phyloP scores from a whole-genome alignment of 202 grass and related monocot species.

The Carex arenaria region DNA sequence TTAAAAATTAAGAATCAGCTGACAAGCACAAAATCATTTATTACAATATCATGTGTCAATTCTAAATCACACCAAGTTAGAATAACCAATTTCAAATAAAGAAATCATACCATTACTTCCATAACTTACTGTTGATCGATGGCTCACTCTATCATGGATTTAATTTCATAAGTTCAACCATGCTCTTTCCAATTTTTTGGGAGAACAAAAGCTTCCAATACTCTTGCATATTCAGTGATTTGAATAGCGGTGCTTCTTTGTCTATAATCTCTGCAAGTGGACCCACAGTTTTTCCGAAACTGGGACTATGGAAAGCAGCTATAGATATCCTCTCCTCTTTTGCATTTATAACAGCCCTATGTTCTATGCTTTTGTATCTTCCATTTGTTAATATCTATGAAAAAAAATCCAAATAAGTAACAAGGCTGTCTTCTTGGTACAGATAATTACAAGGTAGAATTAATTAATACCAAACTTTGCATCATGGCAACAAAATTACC shows the following conservation, averaged over 20 bases:
- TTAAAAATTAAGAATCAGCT: neutral
- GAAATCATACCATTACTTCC: neutral
- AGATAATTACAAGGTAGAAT: neutral
- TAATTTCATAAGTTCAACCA: conserved; percentile 48
- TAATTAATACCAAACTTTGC: neutral
- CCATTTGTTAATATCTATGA: conserved; percentile 38
- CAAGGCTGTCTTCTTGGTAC: neutral
- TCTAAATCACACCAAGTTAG: neutral
- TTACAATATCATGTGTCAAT: neutral
- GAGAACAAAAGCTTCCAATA: conserved; percentile 31
- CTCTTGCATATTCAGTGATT: conserved; percentile 18
- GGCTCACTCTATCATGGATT: neutral
- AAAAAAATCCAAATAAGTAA: neutral
- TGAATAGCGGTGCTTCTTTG: conserved; percentile 18
- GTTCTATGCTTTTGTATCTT: conserved; percentile 55
- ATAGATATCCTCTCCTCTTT: conserved; percentile 38
- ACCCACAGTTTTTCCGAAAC: conserved; percentile 8
- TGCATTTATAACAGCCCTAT: conserved; percentile 34
- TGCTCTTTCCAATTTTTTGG: conserved; percentile 41
- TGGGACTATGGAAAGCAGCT: conserved; percentile 37
- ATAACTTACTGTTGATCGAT: neutral
- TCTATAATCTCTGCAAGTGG: conserved; percentile 35
- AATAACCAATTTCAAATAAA: neutral
- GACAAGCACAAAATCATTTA: neutral
- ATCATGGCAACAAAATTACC: conserved; percentile 18